Evolutionary conservation across 176 grass and related monocot species (phyloP).

Genomic region (Oryza australiensis): DNA sequence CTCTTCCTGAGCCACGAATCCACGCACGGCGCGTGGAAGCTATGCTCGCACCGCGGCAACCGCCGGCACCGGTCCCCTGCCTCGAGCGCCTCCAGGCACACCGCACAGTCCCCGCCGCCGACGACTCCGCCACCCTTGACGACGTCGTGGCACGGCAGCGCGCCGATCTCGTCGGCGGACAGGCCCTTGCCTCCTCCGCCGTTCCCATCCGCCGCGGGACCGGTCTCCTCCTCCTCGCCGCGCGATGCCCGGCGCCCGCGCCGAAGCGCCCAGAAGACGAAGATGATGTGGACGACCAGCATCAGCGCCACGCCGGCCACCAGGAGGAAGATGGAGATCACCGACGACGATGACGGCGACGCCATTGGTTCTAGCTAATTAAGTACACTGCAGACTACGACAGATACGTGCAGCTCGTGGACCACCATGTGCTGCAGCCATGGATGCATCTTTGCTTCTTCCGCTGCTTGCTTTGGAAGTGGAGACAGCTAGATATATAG

Average conservation of each 20-base stretch:
- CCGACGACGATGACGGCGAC: neutral
- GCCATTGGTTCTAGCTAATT: neutral
- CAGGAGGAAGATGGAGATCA: slow-evolving; percentile 35
- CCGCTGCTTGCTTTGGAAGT: slow-evolving; percentile 27
- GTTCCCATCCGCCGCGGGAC: neutral
- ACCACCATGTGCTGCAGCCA: neutral
- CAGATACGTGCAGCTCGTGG: neutral
- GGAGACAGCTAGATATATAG: neutral
- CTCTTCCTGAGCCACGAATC: slow-evolving; percentile 69
- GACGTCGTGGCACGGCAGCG: slow-evolving; percentile 55
- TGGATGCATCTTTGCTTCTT: slow-evolving; percentile 28
- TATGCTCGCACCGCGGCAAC: slow-evolving; percentile 60
- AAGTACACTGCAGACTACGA: neutral
- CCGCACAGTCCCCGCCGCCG: slow-evolving; percentile 34
- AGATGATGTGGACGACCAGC: slow-evolving; percentile 35
- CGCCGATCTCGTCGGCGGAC: slow-evolving; percentile 32
- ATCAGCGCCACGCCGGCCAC: slow-evolving; percentile 25
- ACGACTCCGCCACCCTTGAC: too few species aligned
- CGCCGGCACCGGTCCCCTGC: slow-evolving; percentile 50
- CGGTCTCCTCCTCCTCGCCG: neutral
- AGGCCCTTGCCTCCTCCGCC: slow-evolving; percentile 27
- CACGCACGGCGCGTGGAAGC: slow-evolving; percentile 69
- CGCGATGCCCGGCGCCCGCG: neutral
- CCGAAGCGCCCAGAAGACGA: slow-evolving; percentile 28
- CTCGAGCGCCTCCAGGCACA: slow-evolving; percentile 61